Conservation (phyloP, 1,284 basidiomycete species). For the Agroathelia rolfsii region DNA sequence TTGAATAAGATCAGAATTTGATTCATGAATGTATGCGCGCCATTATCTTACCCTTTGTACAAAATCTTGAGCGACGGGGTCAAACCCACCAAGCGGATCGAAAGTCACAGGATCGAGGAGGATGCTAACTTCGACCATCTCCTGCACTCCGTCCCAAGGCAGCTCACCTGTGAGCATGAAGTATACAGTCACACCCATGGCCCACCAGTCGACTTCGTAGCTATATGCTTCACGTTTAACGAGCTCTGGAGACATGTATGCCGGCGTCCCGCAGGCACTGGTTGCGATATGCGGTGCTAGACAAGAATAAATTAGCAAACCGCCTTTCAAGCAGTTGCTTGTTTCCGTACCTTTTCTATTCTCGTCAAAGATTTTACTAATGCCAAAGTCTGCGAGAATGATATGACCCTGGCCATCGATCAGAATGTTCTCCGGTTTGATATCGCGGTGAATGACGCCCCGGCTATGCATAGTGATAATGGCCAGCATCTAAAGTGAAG, state of each 20-base stretch:
- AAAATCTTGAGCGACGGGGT: too few relatives aligned
- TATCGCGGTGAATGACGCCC: slow-evolving; percentile 15
- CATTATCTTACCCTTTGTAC: too few relatives aligned
- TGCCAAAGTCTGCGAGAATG: slow-evolving; percentile 54
- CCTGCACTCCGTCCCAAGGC: too few relatives aligned
- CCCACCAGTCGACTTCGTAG: slow-evolving; percentile 89
- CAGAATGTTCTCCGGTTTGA: slow-evolving; percentile 47
- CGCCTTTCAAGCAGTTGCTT: slow-evolving; percentile 53
- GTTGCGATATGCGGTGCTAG: not conserved
- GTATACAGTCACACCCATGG: slow-evolving; percentile 96
- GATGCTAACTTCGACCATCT: too few relatives aligned
- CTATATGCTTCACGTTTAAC: slow-evolving; percentile 29
- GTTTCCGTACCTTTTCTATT: slow-evolving; percentile 26
- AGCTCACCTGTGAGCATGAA: too few relatives aligned
- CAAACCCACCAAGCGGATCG: too few relatives aligned
- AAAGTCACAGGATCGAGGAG: too few relatives aligned
- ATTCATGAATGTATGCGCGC: too few relatives aligned
- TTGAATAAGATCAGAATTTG: too few relatives aligned
- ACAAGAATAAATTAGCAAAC: slow-evolving; percentile 15
- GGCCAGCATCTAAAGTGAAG: slow-evolving; percentile 26
- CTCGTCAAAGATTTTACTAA: slow-evolving; percentile 29
- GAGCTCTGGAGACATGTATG: slow-evolving; percentile 54
- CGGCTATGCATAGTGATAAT: slow-evolving; percentile 48
- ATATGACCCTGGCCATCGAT: slow-evolving; percentile 53
- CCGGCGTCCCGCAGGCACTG: slow-evolving; percentile 16